Evolutionary conservation across 2,329 filamentous ascomycete genomes (phyloP), one percentile per base, ranked within the genome.

Genomic region (Lasiodiplodia hormozganensis): DNA sequence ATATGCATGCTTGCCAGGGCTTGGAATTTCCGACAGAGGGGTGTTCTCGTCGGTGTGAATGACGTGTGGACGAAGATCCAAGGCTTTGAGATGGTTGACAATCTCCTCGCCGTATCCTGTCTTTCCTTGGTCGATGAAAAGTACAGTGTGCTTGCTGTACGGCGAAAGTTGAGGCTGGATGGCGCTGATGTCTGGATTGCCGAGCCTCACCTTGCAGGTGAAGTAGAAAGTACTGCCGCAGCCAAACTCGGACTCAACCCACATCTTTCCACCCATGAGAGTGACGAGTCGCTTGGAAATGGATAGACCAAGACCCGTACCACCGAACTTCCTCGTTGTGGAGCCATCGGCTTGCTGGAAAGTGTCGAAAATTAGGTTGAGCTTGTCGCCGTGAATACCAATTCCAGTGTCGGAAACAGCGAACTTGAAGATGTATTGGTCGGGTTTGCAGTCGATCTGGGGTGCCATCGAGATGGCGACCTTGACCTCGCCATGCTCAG

Each of bases 311-410:
- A 98, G 87, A 73, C 95, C 95, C 7, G 96, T 98, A 74, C 95
- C 95, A 74, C 95, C 95, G 78, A 98, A 98, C 78, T 96, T 96
- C 74, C 94, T 89, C 1, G 95, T 98, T 79, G 96, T 98, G 40
- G 94, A 97, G 47, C 95, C 95, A 78, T 98, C 96, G 23, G 96
- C 96, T 83, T 98, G 96, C 80, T 97, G 95, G 89, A 98, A 98
- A 0, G 95, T 98, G 82, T 98, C 96, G 81, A 99, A 98, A 77
- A 99, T 98, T 72, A 98, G 85, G 77, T 97, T 94, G 65, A 98
- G 87, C 83, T 98, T 98, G 82, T 98, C 94, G 72, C 92, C 88
- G 75, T 95, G 93, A 74, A 98, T 98, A 75, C 96, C 96, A 75
- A 98, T 99, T 73, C 96, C 96, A 43, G 96, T 98, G 79, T 98